Evolutionary conservation across 1,139 yeast species (phyloP), one percentile per base, ranked within the genome.

Genomic region (Zygosaccharomyces sapae): DNA sequence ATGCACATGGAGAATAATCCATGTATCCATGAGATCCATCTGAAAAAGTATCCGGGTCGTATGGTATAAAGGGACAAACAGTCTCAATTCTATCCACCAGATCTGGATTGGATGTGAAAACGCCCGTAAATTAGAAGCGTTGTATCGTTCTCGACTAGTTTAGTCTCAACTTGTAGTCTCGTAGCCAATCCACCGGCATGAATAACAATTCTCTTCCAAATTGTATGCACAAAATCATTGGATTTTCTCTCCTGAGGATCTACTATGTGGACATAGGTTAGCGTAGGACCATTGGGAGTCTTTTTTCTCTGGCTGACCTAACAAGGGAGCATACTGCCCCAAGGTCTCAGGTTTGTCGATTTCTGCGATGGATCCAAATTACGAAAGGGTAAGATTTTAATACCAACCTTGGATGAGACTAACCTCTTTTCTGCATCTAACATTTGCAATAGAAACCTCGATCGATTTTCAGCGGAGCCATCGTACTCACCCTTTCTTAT

Each of bases 401-500:
- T 63, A 22, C 77, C 85, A 25, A 79, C 69, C 53, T 70, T 73
- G 7, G 72, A 71, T 18, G 77, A 73, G 25, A 86, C 87, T 50
- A 82, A 64, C 5, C 74, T 74, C 5, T 68, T 60, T 9, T 77
- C 59, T 9, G 75, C 77, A 53, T 80, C 85, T 38, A 83, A 64
- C 19, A 81, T 70, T 58, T 81, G 83, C 35, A 82, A 68, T 6
- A 72, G 54, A 54, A 83, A 74, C 48, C 84, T 70, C 24, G 83
- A 73, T 52, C 87, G 72, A 68, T 83, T 83, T 62, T 81, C 87
- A 53, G 82, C 70, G 5, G 78, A 69, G 3, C 87, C 86, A 52
- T 87, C 88, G 62, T 81, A 83, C 61, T 79, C 71, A 59, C 82
- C 88, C 9, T 83, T 77, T 62, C 89, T 74, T 49, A 71, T 58